Base-by-base conservation (phyloP, 2,329 filamentous ascomycete species). In the Aspergillus novofumigatus region DNA sequence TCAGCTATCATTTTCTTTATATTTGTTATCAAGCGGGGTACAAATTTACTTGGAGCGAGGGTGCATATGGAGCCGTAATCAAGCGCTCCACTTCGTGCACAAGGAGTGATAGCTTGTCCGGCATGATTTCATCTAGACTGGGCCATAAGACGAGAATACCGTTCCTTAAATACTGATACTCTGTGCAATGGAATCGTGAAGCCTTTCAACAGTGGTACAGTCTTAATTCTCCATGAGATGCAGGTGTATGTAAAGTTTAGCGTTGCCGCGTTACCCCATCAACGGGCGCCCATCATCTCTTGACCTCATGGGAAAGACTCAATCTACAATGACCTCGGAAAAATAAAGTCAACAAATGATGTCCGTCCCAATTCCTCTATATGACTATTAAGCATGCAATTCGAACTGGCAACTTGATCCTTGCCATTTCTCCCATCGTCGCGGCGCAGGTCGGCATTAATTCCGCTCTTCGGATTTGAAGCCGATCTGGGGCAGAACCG, bases 41-140 rank as follows among this genome's bases (percentile, higher is more conserved):
- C 9, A 28, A 26, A 60, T 72, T 65, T 69, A 82, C 81, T 66
- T 78, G 76, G 47, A 83, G 69, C 28, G 77, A 79, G 17, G 80
- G 76, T n/a, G 78, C 75, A 61, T 82, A 83, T 23, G 77, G 75
- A 35, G 79, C 76, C 6, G 75, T 73, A 44, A 81, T 70, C 45
- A 82, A 68, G 47, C 78, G 77, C 57, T 77, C 72, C 56, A 83
- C 64, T 66, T 82, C 79, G 20, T 66, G 62, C 29, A 72, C 65
- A 21, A 81, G 54, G 6, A 57, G 51, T 45, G 38, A 26, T 4
- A 66, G 26, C 23, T 56, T 58, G 20, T 69, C 65, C 25, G 58
- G 32, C 69, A 76, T 75, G 52, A 28, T 51, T 56, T 32, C 52
- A 51, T 49, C 48, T 51, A 50, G 21, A 23, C 9, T 23, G n/a